Percentiles rank a stretch among this genome's conserved stretches.
phyloP scores from a whole-genome alignment of 2,329 filamentous ascomycete genomes.

The Sclerotiophoma versabilis region DNA sequence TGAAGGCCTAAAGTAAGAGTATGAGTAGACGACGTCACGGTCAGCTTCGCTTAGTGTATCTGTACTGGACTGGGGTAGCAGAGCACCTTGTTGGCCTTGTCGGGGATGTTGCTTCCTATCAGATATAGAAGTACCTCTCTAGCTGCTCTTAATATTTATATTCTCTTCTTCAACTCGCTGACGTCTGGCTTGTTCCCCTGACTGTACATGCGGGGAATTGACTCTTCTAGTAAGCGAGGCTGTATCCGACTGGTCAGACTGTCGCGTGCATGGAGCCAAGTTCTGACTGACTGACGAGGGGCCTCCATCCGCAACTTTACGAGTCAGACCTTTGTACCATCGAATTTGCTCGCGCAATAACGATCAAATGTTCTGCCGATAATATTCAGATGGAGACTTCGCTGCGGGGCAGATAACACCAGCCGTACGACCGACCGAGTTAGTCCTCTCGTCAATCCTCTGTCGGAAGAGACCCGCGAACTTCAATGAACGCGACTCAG shows the following conservation, averaged over 20 bases:
- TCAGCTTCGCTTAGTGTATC: background rate
- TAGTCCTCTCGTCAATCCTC: background rate
- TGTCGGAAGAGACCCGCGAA: constrained; percentile 7
- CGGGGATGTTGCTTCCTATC: too few species aligned
- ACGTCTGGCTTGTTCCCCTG: too few species aligned
- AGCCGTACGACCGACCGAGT: constrained; percentile 8
- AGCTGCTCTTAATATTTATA: too few species aligned
- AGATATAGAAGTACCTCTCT: too few species aligned
- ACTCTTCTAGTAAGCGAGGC: too few species aligned
- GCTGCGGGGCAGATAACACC: background rate
- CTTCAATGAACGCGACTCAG: constrained; percentile 1
- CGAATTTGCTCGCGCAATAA: background rate
- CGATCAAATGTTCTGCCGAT: background rate
- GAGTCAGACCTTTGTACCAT: too few species aligned
- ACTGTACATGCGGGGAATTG: too few species aligned
- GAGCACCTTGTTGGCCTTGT: background rate
- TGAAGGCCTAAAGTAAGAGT: constrained; percentile 7
- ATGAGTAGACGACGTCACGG: background rate
- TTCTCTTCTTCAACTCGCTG: too few species aligned
- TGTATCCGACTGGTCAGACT: too few species aligned
- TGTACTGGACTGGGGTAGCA: background rate
- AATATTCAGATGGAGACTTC: background rate
- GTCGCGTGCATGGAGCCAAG: too few species aligned
- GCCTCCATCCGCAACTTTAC: too few species aligned
- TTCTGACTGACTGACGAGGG: too few species aligned